Evolutionary conservation across 495 filamentous ascomycete species (phyloP).

Genomic region (Penicillium daleae): DNA sequence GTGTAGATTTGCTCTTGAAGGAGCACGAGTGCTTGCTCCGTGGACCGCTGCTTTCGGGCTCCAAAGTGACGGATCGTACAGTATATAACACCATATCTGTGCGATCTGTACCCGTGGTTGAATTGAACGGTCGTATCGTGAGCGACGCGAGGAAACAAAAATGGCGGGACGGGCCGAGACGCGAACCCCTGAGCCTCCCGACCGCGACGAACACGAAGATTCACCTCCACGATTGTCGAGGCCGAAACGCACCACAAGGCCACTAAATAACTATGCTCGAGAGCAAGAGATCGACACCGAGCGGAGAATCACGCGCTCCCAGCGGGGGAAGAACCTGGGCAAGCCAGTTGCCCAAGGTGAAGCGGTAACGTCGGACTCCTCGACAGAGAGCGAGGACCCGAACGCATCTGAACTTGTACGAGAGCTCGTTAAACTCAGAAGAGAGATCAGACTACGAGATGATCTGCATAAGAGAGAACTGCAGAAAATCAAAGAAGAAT

Average conservation of each 20-base stretch:
- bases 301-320: neutral
- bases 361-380: conserved; percentile 15
- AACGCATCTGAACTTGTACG: conserved; percentile 12
- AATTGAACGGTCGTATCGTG: no score
- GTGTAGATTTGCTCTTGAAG: no score
- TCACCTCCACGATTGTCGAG: conserved; percentile 11
- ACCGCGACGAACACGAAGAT: conserved; percentile 8
- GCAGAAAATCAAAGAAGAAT: conserved; percentile 26
- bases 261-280: conserved; percentile 8
- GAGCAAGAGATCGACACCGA: conserved; percentile 12
- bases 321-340: neutral
- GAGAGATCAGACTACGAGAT: conserved; percentile 27
- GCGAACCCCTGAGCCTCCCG: conserved; percentile 25
- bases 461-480: conserved; percentile 27
- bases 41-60: no score
- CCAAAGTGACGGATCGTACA: no score
- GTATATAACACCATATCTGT: no score
- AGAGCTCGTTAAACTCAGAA: conserved; percentile 28
- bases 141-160: no score
- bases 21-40: no score
- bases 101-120: no score
- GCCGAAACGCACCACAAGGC: conserved; percentile 15
- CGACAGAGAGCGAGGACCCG: conserved; percentile 28
- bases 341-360: conserved; percentile 27
- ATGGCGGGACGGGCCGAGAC: conserved; percentile 25